Evolutionary conservation across 1,139 yeast species (phyloP).

Genomic region (Scheffersomyces titani): DNA sequence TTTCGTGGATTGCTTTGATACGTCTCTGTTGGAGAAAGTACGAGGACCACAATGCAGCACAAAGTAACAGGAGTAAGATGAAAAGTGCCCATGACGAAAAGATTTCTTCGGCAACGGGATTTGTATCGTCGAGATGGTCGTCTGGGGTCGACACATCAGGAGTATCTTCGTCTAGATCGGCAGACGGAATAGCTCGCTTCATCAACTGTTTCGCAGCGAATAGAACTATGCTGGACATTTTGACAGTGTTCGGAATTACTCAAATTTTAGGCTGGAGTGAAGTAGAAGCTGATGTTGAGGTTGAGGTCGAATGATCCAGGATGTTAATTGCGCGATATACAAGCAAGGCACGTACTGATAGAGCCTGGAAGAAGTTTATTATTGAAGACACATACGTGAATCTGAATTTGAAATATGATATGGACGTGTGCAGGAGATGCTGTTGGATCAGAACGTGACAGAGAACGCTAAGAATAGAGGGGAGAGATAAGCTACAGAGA

Average conservation of each 20-base stretch:
- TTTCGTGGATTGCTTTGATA: constrained; percentile 94
- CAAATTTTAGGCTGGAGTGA: not conserved
- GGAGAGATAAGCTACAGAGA: not conserved
- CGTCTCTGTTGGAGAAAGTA: constrained; percentile 89
- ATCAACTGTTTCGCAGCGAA: constrained; percentile 26
- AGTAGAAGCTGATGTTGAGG: not conserved
- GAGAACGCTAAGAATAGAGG: not conserved
- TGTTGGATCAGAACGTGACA: not conserved
- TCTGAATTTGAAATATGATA: not conserved
- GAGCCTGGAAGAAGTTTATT: not conserved
- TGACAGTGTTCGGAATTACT: not conserved
- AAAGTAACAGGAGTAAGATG: constrained; percentile 75
- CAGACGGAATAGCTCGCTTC: constrained; percentile 31
- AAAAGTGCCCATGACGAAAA: constrained; percentile 97
- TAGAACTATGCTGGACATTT: constrained; percentile 30
- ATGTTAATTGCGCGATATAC: not conserved
- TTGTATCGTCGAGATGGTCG: constrained; percentile 60
- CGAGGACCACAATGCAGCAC: constrained; percentile 92
- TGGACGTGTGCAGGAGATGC: not conserved
- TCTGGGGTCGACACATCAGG: constrained; percentile 56
- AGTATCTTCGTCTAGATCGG: constrained; percentile 37
- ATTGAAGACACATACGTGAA: not conserved
- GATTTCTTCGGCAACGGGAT: constrained; percentile 94
- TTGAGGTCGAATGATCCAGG: not conserved
- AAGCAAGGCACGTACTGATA: not conserved